Evolutionary conservation across 108 stramenopile genomes (phyloP).

Genomic region (Aurantiochytrium sp.): DNA sequence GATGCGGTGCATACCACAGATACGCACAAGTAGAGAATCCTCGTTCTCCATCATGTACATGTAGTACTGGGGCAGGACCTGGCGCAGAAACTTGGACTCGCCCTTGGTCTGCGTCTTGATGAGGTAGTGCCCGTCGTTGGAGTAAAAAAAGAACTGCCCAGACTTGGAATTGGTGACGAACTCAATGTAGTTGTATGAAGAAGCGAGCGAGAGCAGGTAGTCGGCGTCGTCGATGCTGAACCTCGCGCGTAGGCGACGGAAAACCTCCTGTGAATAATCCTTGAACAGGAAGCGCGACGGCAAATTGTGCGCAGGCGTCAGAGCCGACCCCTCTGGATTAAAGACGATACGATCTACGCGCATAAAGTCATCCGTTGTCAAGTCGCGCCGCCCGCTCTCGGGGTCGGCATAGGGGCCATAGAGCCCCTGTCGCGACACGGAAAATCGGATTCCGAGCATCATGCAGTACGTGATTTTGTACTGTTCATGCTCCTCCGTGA

Average conservation of each 20-base stretch:
- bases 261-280: conserved; percentile 80
- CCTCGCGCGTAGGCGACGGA: conserved; percentile 73
- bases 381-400: not conserved
- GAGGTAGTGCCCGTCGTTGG: conserved; percentile 89
- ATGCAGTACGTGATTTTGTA: conserved; percentile 89
- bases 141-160: conserved; percentile 98
- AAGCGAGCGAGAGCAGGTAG: conserved; percentile 84
- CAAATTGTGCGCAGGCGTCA: conserved; percentile 84
- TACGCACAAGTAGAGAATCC: conserved; percentile 80
- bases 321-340: conserved; percentile 65
- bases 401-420: conserved; percentile 34
- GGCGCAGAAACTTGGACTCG: conserved; percentile 86
- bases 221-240: conserved; percentile 84
- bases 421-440: conserved; percentile 48
- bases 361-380: conserved; percentile 70
- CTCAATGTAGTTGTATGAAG: conserved; percentile 94
- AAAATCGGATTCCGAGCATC: conserved; percentile 86
- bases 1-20: conserved; percentile 96
- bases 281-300: conserved; percentile 98
- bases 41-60: conserved; percentile 78
- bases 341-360: conserved; percentile 65
- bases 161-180: conserved; percentile 96
- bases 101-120: conserved; percentile 95
- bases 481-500: conserved; percentile 83
- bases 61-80: conserved; percentile 90